phyloP scores from a whole-genome alignment of 129 eudicot species.

The Lonicera japonica region DNA sequence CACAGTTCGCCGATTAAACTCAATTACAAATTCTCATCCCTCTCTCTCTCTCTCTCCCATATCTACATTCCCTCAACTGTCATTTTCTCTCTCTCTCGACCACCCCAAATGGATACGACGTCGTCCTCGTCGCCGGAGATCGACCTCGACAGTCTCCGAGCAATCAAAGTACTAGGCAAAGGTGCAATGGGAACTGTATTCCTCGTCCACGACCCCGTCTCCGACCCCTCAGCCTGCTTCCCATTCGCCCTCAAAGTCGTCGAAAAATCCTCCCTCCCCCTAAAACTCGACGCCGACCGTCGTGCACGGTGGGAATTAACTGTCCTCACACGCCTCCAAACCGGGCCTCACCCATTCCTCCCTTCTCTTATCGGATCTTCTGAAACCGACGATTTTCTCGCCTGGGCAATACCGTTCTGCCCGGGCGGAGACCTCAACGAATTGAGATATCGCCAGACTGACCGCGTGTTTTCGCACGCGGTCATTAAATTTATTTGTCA shows the following conservation, averaged over 20 bases:
- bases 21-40: no score
- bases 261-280: slow-evolving; percentile 32
- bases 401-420: slow-evolving; percentile 74
- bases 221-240: slow-evolving; percentile 33
- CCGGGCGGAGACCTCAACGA: slow-evolving; percentile 83
- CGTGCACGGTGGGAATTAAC: slow-evolving; percentile 90
- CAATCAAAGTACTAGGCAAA: slow-evolving; percentile 64
- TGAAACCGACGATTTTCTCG: slow-evolving; percentile 47
- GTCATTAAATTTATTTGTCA: slow-evolving; percentile 69
- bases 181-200: slow-evolving; percentile 95
- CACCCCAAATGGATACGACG: slow-evolving; percentile 23
- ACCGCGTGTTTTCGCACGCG: slow-evolving; percentile 57
- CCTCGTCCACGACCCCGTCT: slow-evolving; percentile 45
- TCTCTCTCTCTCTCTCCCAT: slow-evolving; percentile 6
- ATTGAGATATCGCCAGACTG: slow-evolving; percentile 52
- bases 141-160: slow-evolving; percentile 37
- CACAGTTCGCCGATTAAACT: no score
- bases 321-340: slow-evolving; percentile 38
- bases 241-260: slow-evolving; percentile 89
- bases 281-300: slow-evolving; percentile 47
- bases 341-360: slow-evolving; percentile 53
- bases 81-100: slow-evolving; percentile 2
- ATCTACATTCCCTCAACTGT: neutral
- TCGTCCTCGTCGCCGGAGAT: slow-evolving; percentile 29
- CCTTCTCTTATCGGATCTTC: slow-evolving; percentile 51